phyloP scores from a whole-genome alignment of 192 early-diverging fungal genomes.

The Backusella parvicylindrica region DNA sequence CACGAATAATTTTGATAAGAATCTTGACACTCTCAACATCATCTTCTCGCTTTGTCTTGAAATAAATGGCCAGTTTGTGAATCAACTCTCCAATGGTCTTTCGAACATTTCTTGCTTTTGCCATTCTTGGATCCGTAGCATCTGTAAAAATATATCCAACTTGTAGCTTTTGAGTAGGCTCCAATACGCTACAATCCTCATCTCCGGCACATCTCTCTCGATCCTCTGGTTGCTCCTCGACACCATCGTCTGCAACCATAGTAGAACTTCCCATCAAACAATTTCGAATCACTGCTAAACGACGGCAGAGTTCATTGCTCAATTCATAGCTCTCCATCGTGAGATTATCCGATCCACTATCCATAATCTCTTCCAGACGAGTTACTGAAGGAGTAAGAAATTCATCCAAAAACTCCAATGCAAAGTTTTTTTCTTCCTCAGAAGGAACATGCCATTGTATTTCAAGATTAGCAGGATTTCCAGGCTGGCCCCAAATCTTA shows the following conservation, averaged over 20 bases:
- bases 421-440: constrained; percentile 62
- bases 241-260: constrained; percentile 54
- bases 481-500: constrained; percentile 71
- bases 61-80: constrained; percentile 46
- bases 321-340: constrained; percentile 24
- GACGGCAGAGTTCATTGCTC: constrained; percentile 52
- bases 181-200: constrained; percentile 5
- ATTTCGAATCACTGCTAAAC: constrained; percentile 45
- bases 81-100: constrained; percentile 49
- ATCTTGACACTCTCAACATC: constrained; percentile 76
- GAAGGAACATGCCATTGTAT: constrained; percentile 80
- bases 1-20: constrained; percentile 50
- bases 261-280: constrained; percentile 51
- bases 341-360: background rate
- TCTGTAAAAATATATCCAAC: constrained; percentile 73
- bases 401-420: constrained; percentile 56
- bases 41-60: constrained; percentile 57
- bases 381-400: constrained; percentile 45
- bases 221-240: constrained; percentile 14
- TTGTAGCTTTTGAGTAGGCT: constrained; percentile 26
- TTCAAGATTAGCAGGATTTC: constrained; percentile 46
- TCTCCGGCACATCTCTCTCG: constrained; percentile 2
- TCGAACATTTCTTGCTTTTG: constrained; percentile 48
- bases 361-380: constrained; percentile 42
- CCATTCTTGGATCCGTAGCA: constrained; percentile 42